A percentile compares a stretch with the other conserved stretches of the same genome.
These are phyloP conservation scores for Phyllosticta capitalensis DNA, from an alignment of 2,329 filamentous ascomycete species.

Conservation along the genomic window DNA sequence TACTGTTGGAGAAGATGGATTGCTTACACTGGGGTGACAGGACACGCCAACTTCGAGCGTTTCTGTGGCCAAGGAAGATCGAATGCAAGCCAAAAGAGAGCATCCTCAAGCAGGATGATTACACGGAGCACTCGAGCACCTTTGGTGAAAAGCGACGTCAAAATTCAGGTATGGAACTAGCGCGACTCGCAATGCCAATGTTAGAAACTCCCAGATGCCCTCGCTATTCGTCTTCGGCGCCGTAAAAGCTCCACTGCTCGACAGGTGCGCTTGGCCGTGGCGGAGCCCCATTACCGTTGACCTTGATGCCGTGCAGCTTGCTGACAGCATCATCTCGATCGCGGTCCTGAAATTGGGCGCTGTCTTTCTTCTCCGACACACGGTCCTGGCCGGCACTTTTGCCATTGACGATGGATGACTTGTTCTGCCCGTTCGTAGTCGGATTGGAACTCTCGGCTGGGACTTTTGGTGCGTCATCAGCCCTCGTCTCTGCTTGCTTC, in stretches of 20 bases:
- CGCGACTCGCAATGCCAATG: not conserved
- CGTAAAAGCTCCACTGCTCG: not conserved
- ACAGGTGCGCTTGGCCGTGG: not conserved
- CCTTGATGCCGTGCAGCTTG: not conserved
- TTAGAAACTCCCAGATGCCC: not conserved
- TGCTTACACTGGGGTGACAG: too few species aligned
- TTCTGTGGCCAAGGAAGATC: too few species aligned
- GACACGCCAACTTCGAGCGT: too few species aligned
- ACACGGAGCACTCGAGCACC: too few species aligned
- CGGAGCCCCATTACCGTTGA: not conserved
- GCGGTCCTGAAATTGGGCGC: not conserved
- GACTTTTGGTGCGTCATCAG: not conserved
- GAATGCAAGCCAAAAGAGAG: too few species aligned
- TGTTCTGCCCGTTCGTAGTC: not conserved
- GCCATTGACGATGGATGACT: not conserved
- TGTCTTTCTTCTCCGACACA: not conserved
- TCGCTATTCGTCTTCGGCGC: not conserved
- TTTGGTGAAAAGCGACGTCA: too few species aligned
- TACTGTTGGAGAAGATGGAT: too few species aligned
- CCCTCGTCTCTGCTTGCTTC: not conserved
- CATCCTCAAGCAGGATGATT: too few species aligned
- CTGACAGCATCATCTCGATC: not conserved
- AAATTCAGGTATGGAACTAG: too few species aligned
- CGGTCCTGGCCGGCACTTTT: not conserved
- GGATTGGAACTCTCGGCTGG: not conserved